Percentiles rank a stretch among this genome's conserved stretches.
Evolutionary conservation across 352 stramenopile species (phyloP).

Genomic region (Phytophthora parvispora): DNA sequence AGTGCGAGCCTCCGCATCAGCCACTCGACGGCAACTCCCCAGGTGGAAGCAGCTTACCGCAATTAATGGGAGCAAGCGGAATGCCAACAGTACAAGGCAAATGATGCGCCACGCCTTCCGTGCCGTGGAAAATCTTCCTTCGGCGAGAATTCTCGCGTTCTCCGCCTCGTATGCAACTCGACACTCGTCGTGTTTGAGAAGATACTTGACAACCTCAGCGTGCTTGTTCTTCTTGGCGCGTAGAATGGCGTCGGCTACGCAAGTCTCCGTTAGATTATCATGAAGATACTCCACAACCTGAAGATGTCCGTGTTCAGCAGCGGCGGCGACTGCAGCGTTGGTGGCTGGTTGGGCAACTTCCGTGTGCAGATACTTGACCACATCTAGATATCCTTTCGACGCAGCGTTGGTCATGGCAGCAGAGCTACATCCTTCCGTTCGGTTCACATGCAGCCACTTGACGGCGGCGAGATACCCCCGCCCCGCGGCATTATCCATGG

Average conservation of each 20-base stretch:
- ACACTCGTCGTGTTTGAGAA: constrained; percentile 16
- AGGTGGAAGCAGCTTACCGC: neutral
- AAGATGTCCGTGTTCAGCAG: constrained; percentile 24
- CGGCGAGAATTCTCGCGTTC: neutral
- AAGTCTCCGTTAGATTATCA: constrained; percentile 1
- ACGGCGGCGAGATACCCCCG: constrained; percentile 9
- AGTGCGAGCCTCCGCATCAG: neutral
- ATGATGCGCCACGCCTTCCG: neutral
- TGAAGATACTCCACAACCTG: constrained; percentile 20
- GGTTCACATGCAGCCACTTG: constrained; percentile 23
- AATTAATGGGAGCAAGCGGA: constrained; percentile 1
- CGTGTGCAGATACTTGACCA: constrained; percentile 30
- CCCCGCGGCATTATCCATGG: constrained; percentile 25
- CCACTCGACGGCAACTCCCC: neutral
- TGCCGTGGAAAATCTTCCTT: neutral
- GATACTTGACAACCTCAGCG: neutral
- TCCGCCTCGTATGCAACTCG: constrained; percentile 9
- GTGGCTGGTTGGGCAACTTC: constrained; percentile 12
- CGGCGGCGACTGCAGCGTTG: constrained; percentile 12
- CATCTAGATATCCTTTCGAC: constrained; percentile 22
- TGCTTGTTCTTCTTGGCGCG: constrained; percentile 11
- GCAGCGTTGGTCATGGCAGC: constrained; percentile 23
- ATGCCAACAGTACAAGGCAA: neutral
- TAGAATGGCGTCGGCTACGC: constrained; percentile 3
- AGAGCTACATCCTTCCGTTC: constrained; percentile 19